Evolutionary conservation across 768 basidiomycete species (phyloP), one percentile per base, ranked within the genome.

Genomic region (Lactifluus volemus): DNA sequence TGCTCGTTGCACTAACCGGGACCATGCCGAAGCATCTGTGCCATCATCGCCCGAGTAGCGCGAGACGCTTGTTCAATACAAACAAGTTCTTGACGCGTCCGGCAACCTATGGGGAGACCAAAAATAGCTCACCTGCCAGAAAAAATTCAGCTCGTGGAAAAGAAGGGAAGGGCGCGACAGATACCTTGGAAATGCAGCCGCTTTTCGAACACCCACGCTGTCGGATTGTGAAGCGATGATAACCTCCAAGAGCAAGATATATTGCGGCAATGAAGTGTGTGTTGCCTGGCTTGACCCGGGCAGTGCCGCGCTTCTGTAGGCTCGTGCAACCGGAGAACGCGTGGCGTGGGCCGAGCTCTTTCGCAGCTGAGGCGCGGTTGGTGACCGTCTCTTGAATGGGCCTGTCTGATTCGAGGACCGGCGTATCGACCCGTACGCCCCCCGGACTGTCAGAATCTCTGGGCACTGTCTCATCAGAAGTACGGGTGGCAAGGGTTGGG

Each of bases 1-100:
- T n/a, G n/a, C n/a, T n/a, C n/a, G n/a, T n/a, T 2, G 97, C 97
- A 2, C 97, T 96, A 30, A 99, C 96, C 10, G 97, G 97, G 0
- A 97, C 85, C 93, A 98, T 98, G 32, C 88, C 78, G 97, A 99
- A 79, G 98, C n/a, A 98, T 1, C 97, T 97, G 67, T n/a, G n/a
- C n/a, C n/a, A n/a, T n/a, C 97, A 98, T 57, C 92, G 77, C 6
- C 97, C 97, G 34, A 98, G 83, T 21, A 99, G 79, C 2, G 95
- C 93, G 9, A 98, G 95, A 25, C 97, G 86, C 75, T 99, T 97
- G 70, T 99, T 98, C n/a, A 99, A 79, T 9, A 99, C 94, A 65
- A 99, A 99, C 17, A 98, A 75, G 70, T 97, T 92, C 70, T 89
- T 84, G 9, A 97, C 77, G 10, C 94, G 85, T 70, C 89, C 89